phyloP scores from a whole-genome alignment of 805 yeast species.

The Wickerhamiella sergipiensis region DNA sequence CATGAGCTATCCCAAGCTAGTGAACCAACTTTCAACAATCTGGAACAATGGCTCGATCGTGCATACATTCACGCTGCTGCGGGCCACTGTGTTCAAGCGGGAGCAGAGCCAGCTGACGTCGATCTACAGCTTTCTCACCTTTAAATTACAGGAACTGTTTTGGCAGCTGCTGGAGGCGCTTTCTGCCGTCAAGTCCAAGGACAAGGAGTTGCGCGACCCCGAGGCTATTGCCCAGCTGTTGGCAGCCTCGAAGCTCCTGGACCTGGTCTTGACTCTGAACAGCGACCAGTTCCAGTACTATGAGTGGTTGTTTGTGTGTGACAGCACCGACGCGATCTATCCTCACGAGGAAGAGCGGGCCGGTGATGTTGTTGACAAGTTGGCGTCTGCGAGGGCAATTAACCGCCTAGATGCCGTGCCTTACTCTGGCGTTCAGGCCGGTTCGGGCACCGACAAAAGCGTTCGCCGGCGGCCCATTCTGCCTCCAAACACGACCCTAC shows the following conservation, averaged over 20 bases:
- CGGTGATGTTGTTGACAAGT: constrained; percentile 35
- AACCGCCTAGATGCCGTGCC: constrained; percentile 21
- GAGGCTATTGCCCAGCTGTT: constrained; percentile 8
- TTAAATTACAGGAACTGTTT: constrained; percentile 44
- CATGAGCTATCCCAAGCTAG: constrained; percentile 12
- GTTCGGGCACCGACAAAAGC: background rate
- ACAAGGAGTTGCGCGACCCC: constrained; percentile 6
- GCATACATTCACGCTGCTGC: constrained; percentile 37
- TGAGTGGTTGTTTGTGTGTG: constrained; percentile 79
- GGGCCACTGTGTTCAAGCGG: constrained; percentile 52
- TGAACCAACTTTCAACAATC: constrained; percentile 15
- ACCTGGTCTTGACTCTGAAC: constrained; percentile 50
- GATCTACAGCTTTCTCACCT: constrained; percentile 54
- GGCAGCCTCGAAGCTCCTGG: constrained; percentile 61
- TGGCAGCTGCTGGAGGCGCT: constrained; percentile 24
- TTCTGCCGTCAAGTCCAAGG: constrained; percentile 1
- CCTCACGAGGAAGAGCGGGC: constrained; percentile 20
- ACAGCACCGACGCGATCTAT: constrained; percentile 45
- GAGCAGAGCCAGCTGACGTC: constrained; percentile 51
- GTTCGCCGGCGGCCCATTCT: constrained; percentile 21
- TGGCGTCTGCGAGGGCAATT: constrained; percentile 23
- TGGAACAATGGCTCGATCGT: constrained; percentile 36
- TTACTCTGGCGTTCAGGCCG: background rate
- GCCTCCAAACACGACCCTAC: constrained; percentile 9
- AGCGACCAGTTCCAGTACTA: constrained; percentile 63